Conservation (phyloP, 139 green algal genomes). For the Chlorokybus atmophyticus region DNA sequence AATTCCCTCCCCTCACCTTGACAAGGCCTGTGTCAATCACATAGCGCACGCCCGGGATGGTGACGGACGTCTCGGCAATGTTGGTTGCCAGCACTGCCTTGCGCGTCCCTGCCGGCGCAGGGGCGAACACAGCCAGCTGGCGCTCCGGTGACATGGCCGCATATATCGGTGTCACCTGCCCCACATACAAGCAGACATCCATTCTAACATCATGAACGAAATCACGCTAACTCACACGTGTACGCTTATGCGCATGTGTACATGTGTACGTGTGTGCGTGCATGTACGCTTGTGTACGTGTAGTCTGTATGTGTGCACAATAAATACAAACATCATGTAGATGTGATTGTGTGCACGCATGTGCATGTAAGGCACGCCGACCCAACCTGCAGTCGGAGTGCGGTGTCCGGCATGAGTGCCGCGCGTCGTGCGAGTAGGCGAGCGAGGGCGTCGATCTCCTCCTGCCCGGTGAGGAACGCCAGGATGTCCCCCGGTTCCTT, state of each 20-base stretch:
- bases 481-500: conserved; percentile 76
- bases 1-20: conserved; percentile 40
- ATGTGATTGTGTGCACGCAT: no score
- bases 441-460: not conserved
- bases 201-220: not conserved
- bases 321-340: no score
- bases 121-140: conserved; percentile 32
- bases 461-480: conserved; percentile 73
- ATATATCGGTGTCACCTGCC: conserved; percentile 27
- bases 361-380: no score
- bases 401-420: no score
- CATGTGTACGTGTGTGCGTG: not conserved
- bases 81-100: conserved; percentile 50
- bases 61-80: conserved; percentile 47
- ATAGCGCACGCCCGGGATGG: conserved; percentile 37
- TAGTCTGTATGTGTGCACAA: not conserved
- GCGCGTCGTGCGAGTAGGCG: no score
- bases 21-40: conserved; percentile 37
- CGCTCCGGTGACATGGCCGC: conserved; percentile 19
- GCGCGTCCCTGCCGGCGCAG: conserved; percentile 23
- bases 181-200: conserved; percentile 3
- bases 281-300: not conserved
- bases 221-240: not conserved
- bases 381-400: no score
- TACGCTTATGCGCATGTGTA: no score